Evolutionary conservation across 2,329 filamentous ascomycete species (phyloP), one percentile per base, ranked within the genome.

Genomic region (Pleoardoris graminearum): DNA sequence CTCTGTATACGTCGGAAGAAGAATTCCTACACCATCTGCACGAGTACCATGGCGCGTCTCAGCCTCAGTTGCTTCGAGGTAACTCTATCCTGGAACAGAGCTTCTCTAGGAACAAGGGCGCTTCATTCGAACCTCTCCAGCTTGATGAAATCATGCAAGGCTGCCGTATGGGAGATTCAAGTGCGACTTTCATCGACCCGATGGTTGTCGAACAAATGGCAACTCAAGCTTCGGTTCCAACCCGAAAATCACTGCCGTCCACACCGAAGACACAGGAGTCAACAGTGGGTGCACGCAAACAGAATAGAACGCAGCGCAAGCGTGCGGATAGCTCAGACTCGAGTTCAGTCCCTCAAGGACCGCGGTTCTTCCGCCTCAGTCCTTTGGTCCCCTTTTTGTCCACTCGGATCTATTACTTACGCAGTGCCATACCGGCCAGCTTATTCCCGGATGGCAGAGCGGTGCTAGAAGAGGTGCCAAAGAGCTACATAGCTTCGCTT

Each of bases 11-110:
- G 4, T 70, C 67, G 0, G 66, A 71, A 29, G 63, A 67, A 2
- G 62, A 67, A 5, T 72, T 72, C 38, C 59, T 72, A 4, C 65
- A 70, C 45, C 68, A 72, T 55, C 37, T 72, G 19, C 65, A 72
- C 38, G 65, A 66, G 29, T 69, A 63, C 19, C 69, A 72, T 29
- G 63, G 63, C 12, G 68, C 67, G 5, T 68, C 66, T 16, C 59
- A 59, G 7, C 66, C 68, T 14, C 50, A 54, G 11, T 39, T 68
- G 5, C 51, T 72, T 10, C 62, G 63, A 51, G 61, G 61, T 1
- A 68, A 54, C 32, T 57, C 62, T 0, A 50, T 69, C 21, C 60
- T 72, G n/a, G 68, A 70, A 44, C 68, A 71, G 41, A 67, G 65
- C 23, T 72, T 68, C 45, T 69, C 69, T 45, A 63, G 68, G 19